These are phyloP conservation scores for Zygosaccharomyces rouxii DNA, from an alignment of 805 yeast species.

Conservation along the genomic window DNA sequence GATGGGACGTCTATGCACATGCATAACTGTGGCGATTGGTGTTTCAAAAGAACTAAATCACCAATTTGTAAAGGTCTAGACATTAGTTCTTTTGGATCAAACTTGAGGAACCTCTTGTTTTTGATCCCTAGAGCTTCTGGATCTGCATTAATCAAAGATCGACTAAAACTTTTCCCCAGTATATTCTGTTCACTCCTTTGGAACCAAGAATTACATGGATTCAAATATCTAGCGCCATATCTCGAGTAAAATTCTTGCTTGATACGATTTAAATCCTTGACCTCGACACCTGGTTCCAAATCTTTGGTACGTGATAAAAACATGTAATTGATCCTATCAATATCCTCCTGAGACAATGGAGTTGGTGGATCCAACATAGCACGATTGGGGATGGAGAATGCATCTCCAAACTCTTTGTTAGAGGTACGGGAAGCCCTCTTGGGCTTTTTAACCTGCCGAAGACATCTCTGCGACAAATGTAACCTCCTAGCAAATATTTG, in stretches of 20 bases:
- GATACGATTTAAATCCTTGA: conserved; percentile 24
- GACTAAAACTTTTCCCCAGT: background rate
- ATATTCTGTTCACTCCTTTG: conserved; percentile 2
- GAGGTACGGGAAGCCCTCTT: background rate
- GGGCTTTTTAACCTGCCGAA: background rate
- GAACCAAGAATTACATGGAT: conserved; percentile 29
- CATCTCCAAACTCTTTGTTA: background rate
- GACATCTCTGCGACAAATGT: background rate
- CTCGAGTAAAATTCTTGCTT: conserved; percentile 18
- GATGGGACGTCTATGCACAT: conserved; percentile 54
- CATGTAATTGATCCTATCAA: conserved; percentile 15
- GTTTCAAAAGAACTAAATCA: conserved; percentile 54
- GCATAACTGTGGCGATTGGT: conserved; percentile 44
- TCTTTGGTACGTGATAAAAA: conserved; percentile 26
- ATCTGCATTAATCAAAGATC: conserved; percentile 4
- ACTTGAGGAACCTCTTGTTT: conserved; percentile 3
- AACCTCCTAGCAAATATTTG: conserved; percentile 4
- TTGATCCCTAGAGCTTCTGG: background rate
- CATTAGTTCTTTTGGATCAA: conserved; percentile 11
- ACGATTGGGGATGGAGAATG: background rate
- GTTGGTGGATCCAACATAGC: conserved; percentile 2
- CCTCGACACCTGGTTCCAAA: conserved; percentile 28
- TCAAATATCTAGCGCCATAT: conserved; percentile 19
- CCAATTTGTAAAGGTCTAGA: conserved; percentile 43
- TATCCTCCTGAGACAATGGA: conserved; percentile 11